Evolutionary conservation across 139 green algal species (phyloP).

Genomic region (Tetraselmis striata): DNA sequence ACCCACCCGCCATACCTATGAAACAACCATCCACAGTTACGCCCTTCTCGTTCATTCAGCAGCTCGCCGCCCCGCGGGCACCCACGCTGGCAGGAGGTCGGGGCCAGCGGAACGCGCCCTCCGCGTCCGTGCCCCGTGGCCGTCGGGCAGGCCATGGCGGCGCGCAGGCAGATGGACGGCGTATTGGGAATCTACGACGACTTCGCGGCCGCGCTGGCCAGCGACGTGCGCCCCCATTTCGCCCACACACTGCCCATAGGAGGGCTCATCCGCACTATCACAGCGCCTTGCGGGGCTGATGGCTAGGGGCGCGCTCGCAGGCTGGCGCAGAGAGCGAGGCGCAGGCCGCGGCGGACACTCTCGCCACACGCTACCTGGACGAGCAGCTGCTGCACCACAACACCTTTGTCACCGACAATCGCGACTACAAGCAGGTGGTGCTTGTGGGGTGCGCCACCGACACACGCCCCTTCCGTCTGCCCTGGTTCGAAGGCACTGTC

Average conservation of each 20-base stretch:
- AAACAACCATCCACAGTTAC: too few species aligned
- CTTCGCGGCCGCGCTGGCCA: not conserved
- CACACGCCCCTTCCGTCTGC: constrained; percentile 58
- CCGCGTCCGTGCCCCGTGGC: not conserved
- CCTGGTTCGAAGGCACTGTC: constrained; percentile 57
- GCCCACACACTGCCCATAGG: too few species aligned
- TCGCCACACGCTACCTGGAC: constrained; percentile 42
- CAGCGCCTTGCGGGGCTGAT: too few species aligned
- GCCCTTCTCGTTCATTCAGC: too few species aligned
- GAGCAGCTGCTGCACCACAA: constrained; percentile 32
- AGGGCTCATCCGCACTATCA: too few species aligned
- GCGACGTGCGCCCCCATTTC: not conserved
- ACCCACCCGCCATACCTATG: too few species aligned
- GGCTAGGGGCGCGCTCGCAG: too few species aligned
- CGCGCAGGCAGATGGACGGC: not conserved
- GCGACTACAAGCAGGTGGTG: constrained; percentile 39
- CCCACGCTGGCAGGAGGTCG: too few species aligned
- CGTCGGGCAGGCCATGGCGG: not conserved
- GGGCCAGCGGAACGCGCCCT: too few species aligned
- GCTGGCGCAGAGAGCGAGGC: not conserved
- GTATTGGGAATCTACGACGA: not conserved
- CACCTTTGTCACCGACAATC: constrained; percentile 12
- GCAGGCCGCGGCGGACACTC: constrained; percentile 15
- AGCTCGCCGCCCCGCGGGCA: too few species aligned
- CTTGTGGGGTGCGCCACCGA: constrained; percentile 65